Base-by-base conservation (phyloP, 768 basidiomycete genomes). In the Sutorius australiensis region DNA sequence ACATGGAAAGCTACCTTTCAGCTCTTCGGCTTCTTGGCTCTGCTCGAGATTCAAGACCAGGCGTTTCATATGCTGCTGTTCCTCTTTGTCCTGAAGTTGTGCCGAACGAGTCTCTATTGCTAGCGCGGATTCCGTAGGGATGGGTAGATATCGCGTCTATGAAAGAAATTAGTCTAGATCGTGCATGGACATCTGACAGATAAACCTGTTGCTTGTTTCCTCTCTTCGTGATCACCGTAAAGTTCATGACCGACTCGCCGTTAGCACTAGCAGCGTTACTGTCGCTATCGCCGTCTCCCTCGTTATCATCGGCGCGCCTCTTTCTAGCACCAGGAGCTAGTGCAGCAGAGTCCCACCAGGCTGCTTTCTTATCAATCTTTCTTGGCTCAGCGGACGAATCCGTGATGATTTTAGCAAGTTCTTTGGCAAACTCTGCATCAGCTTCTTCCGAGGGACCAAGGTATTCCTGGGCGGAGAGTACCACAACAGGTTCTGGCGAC, bases 1-100 rank as follows among this genome's bases (percentile, higher is more conserved):
- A 3, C 9, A 41, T 57, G 49, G 16, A 30, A 38, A 30, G 27
- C 1, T 51, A 86, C 89, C 87, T 80, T 83, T 89, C 60, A 88
- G 62, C 63, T 90, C 89, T 66, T 91, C 89, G 3, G 80, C 86
- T 71, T 92, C 91, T 68, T 92, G 92, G 32, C 87, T 86, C 61
- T 92, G 91, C 64, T 92, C 92, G 57, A 92, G 94, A 66, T 92
- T 81, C 48, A 95, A 79, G 4, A 97, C 97, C 17, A 98, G 79
- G n/a, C 86, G 83, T 75, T 99, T 99, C 60, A 99, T 74, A 56
- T 98, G 92, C 69, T 98, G 93, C 61, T 98, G 95, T 66, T 99
- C 97, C 7, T 91, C 92, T 71, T 87, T 91, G 71, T 95, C 93
- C 67, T 94, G 93, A 56, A 91, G 75, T 64, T 98, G 97, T 39